phyloP scores from a whole-genome alignment of 257 asterid species.

The Fraxinus americana region DNA sequence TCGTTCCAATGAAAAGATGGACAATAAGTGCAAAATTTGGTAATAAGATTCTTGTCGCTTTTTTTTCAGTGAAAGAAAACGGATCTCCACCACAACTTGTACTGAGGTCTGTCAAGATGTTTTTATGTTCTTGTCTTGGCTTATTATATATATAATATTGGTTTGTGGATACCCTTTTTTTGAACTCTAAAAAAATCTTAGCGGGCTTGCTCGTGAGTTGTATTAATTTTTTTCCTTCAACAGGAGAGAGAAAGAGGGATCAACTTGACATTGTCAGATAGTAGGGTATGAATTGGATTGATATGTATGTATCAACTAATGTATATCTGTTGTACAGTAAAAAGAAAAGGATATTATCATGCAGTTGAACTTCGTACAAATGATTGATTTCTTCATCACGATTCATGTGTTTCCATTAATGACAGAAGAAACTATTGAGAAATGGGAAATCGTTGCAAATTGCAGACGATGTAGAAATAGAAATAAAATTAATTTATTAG shows the following conservation, averaged over 20 bases:
- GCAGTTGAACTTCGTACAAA: not conserved
- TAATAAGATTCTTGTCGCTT: constrained; percentile 2
- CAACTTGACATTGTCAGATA: constrained; percentile 23
- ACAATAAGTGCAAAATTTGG: constrained; percentile 12
- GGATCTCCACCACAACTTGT: constrained; percentile 66
- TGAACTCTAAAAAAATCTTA: constrained; percentile 42
- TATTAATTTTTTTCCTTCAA: constrained; percentile 19
- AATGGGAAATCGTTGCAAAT: not conserved
- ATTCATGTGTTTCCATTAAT: not conserved
- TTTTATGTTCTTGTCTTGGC: constrained; percentile 49
- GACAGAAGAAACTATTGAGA: not conserved
- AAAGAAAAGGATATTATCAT: constrained; percentile 41
- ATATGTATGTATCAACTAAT: constrained; percentile 28
- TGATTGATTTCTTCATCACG: not conserved
- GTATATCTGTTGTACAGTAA: constrained; percentile 51
- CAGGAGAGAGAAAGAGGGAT: constrained; percentile 15
- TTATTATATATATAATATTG: constrained; percentile 14
- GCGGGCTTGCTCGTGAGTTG: constrained; percentile 65
- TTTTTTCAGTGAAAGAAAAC: constrained; percentile 25
- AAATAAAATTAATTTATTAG: no score
- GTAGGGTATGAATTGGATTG: constrained; percentile 36
- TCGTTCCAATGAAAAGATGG: constrained; percentile 11
- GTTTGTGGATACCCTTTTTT: constrained; percentile 72
- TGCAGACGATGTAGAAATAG: no score
- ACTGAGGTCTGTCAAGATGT: constrained; percentile 42